These are phyloP conservation scores for Globisporangium spiculum DNA, from an alignment of 352 stramenopile species.

Conservation along the genomic window DNA sequence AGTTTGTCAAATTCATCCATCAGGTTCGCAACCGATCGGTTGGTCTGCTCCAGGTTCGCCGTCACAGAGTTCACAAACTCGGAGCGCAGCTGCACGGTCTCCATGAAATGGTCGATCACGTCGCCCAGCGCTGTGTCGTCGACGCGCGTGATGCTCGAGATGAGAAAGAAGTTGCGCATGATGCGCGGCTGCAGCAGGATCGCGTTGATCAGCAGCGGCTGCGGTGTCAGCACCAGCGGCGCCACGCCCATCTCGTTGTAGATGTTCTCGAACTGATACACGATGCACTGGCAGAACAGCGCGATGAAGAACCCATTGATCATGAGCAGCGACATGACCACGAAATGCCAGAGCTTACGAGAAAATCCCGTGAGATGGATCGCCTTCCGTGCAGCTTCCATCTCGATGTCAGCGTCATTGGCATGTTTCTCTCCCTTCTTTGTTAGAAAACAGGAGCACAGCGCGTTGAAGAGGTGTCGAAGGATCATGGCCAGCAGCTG, in stretches of 20 bases:
- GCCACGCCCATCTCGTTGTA: slow-evolving; percentile 2
- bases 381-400: not conserved
- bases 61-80: slow-evolving; percentile 14
- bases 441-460: not conserved
- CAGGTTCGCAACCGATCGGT: not conserved
- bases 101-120: slow-evolving; percentile 21
- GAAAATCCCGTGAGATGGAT: slow-evolving; percentile 2
- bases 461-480: slow-evolving; percentile 2
- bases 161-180: slow-evolving; percentile 15
- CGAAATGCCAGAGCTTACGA: slow-evolving; percentile 11
- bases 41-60: slow-evolving; percentile 6
- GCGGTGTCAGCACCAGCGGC: not conserved
- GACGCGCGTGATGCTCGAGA: slow-evolving; percentile 16
- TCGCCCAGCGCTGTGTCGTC: slow-evolving; percentile 15
- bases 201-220: slow-evolving; percentile 14
- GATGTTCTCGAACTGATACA: slow-evolving; percentile 10
- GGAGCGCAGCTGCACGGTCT: slow-evolving; percentile 16
- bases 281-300: slow-evolving; percentile 15
- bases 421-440: not conserved
- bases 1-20: not conserved
- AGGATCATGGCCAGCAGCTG: slow-evolving; percentile 22
- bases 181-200: slow-evolving; percentile 18
- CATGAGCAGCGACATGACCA: slow-evolving; percentile 13
- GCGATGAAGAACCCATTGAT: slow-evolving; percentile 19
- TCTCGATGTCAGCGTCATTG: not conserved